phyloP scores from a whole-genome alignment of 2,329 filamentous ascomycete genomes.

The Aspergillus calidoustus region DNA sequence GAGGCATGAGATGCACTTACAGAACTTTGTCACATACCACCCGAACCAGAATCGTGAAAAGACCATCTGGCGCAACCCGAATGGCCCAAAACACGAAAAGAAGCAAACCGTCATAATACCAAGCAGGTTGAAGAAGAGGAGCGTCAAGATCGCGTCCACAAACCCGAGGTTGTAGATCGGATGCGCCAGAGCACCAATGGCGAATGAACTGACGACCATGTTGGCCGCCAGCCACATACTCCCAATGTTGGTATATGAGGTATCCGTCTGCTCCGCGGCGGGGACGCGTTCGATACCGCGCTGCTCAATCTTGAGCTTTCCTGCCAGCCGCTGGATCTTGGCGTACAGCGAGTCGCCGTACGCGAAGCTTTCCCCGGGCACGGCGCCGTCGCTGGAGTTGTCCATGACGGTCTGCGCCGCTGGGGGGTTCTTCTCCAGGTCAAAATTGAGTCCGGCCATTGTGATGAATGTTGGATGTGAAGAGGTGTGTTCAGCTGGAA shows the following conservation, averaged over 20 bases:
- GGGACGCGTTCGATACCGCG: constrained; percentile 77
- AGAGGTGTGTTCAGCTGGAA: constrained; percentile 17
- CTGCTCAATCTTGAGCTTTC: constrained; percentile 71
- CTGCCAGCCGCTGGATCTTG: constrained; percentile 65
- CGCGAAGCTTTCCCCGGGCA: constrained; percentile 63
- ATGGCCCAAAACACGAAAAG: constrained; percentile 79
- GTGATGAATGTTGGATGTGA: constrained; percentile 12
- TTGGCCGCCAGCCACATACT: constrained; percentile 81
- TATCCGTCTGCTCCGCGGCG: constrained; percentile 69
- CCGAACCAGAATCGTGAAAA: constrained; percentile 79
- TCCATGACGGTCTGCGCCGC: constrained; percentile 32
- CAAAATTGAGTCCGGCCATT: constrained; percentile 30
- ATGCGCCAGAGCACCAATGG: constrained; percentile 72
- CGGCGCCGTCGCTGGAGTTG: constrained; percentile 52
- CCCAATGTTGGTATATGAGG: constrained; percentile 67
- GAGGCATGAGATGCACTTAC: constrained; percentile 49
- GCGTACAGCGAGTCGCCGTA: constrained; percentile 61
- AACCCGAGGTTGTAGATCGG: constrained; percentile 73
- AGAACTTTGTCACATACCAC: constrained; percentile 70
- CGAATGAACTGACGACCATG: constrained; percentile 77
- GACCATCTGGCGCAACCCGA: constrained; percentile 79
- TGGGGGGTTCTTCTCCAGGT: constrained; percentile 41
- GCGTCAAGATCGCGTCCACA: constrained; percentile 71
- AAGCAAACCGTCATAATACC: constrained; percentile 74
- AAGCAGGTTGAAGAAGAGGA: constrained; percentile 76